Percentiles rank a stretch among this genome's conserved stretches.
phyloP scores from a whole-genome alignment of 805 yeast species.

The Lipomyces anomalus region DNA sequence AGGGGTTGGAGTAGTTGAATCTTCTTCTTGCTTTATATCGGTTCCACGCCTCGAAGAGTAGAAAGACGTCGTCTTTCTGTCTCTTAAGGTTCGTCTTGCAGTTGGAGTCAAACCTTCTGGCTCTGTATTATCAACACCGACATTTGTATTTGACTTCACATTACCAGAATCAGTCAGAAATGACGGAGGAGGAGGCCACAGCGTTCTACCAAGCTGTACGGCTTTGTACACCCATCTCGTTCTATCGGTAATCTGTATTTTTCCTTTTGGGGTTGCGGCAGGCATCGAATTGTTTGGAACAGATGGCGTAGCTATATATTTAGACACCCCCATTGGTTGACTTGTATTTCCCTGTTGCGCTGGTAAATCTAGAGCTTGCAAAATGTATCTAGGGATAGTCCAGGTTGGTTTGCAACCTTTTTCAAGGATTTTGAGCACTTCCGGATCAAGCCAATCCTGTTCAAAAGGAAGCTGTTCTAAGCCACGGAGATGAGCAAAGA shows the following conservation, averaged over 20 bases:
- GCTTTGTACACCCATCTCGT: background rate
- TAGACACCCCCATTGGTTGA: too few species aligned
- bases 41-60: too few species aligned
- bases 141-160: too few species aligned
- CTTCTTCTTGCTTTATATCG: too few species aligned
- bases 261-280: background rate
- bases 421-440: slow-evolving; percentile 11
- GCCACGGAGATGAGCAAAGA: slow-evolving; percentile 72
- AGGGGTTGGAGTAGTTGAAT: too few species aligned
- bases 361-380: background rate
- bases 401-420: slow-evolving; percentile 15
- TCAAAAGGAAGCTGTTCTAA: slow-evolving; percentile 36
- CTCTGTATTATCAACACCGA: too few species aligned
- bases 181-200: background rate
- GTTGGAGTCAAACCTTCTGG: too few species aligned
- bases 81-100: too few species aligned
- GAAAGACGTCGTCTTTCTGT: too few species aligned
- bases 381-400: slow-evolving; percentile 8
- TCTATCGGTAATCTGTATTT: background rate
- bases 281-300: too few species aligned
- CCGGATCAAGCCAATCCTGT: background rate
- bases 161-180: too few species aligned
- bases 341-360: background rate
- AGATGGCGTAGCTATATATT: too few species aligned
- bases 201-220: background rate